phyloP scores from a whole-genome alignment of 129 eudicot species.

The Ambrosia trifida region DNA sequence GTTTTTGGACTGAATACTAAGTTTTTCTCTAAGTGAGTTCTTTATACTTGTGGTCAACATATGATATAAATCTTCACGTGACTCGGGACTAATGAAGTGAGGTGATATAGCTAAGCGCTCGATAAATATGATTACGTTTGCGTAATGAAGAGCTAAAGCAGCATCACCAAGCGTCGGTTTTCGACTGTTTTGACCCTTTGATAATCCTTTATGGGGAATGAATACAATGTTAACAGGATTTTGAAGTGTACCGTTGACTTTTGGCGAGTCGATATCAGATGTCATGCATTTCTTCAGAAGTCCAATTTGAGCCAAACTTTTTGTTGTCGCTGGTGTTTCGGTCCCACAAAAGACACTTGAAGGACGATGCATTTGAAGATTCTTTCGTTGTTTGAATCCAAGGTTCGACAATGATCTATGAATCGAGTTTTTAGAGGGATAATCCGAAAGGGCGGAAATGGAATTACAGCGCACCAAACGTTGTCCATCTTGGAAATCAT shows the following conservation, averaged over 20 bases:
- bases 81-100: constrained; percentile 71
- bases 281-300: constrained; percentile 70
- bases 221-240: not conserved
- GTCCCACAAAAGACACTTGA: constrained; percentile 35
- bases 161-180: constrained; percentile 66
- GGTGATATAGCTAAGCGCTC: constrained; percentile 85
- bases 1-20: constrained; percentile 39
- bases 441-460: constrained; percentile 43
- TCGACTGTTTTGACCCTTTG: constrained; percentile 35
- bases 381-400: constrained; percentile 39
- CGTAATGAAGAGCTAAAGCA: constrained; percentile 84
- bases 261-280: constrained; percentile 54
- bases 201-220: constrained; percentile 33
- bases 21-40: constrained; percentile 54
- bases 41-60: constrained; percentile 71
- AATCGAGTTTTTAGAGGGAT: constrained; percentile 39
- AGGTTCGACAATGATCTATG: constrained; percentile 65
- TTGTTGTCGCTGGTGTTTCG: constrained; percentile 36
- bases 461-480: constrained; percentile 60
- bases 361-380: constrained; percentile 30
- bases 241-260: constrained; percentile 12
- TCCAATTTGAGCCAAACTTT: constrained; percentile 43
- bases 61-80: constrained; percentile 80
- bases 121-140: constrained; percentile 65
- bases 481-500: constrained; percentile 16